Evolutionary conservation across 202 grass and related monocot species (phyloP).

Genomic region (Digitaria exilis): DNA sequence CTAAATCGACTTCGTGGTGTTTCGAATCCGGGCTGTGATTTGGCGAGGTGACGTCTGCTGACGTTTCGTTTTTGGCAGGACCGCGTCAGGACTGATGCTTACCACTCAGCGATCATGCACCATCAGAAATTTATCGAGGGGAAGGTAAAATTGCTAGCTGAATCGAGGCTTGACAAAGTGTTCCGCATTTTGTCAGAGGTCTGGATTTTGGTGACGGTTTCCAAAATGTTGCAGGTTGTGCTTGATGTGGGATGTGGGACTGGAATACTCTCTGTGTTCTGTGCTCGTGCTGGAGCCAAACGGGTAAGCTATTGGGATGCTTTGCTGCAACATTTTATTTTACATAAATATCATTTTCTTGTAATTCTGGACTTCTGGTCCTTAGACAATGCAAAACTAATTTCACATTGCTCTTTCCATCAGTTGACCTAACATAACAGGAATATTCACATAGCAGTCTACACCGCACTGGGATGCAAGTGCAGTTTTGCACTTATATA

Average conservation of each 20-base stretch:
- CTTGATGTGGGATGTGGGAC: slow-evolving; percentile 97
- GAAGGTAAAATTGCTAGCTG: slow-evolving; percentile 54
- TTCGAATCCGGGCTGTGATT: neutral
- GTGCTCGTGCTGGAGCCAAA: slow-evolving; percentile 85
- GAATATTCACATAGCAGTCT: neutral
- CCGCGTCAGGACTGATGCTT: slow-evolving; percentile 81
- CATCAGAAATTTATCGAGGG: slow-evolving; percentile 90
- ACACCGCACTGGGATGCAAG: neutral
- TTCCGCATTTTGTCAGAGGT: neutral
- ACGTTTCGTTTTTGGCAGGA: slow-evolving; percentile 55
- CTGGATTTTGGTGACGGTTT: slow-evolving; percentile 5
- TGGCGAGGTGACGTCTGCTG: neutral
- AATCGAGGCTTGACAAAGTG: neutral
- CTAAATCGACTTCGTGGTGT: neutral
- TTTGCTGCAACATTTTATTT: neutral
- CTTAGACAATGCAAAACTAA: neutral
- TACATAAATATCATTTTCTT: neutral
- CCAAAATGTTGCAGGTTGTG: slow-evolving; percentile 60
- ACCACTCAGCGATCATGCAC: slow-evolving; percentile 66
- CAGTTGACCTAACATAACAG: neutral
- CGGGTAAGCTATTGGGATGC: slow-evolving; percentile 48
- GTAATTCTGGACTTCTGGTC: neutral
- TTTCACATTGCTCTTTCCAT: neutral
- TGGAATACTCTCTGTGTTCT: slow-evolving; percentile 90
- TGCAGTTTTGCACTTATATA: neutral